Percentiles rank a stretch among this genome's conserved stretches.
These are phyloP conservation scores for Waltergamsia citrina DNA, from an alignment of 2,329 filamentous ascomycete genomes.

Conservation along the genomic window DNA sequence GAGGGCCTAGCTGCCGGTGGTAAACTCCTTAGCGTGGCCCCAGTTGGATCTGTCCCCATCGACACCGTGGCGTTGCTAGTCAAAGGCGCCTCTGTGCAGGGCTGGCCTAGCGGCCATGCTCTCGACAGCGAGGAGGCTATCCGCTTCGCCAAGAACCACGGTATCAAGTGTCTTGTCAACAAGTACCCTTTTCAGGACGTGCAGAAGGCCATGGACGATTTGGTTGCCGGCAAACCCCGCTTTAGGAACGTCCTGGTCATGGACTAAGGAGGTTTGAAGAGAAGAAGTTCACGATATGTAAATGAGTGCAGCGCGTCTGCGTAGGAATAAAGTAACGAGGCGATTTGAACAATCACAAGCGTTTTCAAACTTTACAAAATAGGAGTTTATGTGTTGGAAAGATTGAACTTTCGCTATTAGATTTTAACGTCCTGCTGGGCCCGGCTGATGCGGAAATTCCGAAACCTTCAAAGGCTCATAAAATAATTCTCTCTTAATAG, in stretches of 20 bases:
- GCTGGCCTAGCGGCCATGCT: conserved; percentile 54
- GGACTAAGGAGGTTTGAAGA: too few relatives aligned
- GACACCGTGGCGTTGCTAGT: conserved; percentile 29
- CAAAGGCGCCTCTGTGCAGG: conserved; percentile 50
- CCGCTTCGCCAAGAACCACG: conserved; percentile 51
- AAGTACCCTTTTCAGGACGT: conserved; percentile 48
- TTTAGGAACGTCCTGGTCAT: conserved; percentile 35
- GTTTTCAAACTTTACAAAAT: too few relatives aligned
- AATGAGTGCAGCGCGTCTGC: too few relatives aligned
- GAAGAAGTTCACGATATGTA: too few relatives aligned
- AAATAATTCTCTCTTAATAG: too few relatives aligned
- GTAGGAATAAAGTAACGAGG: too few relatives aligned
- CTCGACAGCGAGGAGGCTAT: conserved; percentile 58
- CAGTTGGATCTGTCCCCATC: conserved; percentile 33
- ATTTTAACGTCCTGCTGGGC: too few relatives aligned
- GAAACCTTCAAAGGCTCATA: too few relatives aligned
- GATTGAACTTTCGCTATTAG: too few relatives aligned
- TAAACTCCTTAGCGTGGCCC: conserved; percentile 49
- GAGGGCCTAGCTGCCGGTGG: conserved; percentile 43
- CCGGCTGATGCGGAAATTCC: too few relatives aligned
- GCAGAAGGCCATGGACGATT: conserved; percentile 32
- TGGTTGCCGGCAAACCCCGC: conserved; percentile 29
- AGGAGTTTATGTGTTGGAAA: too few relatives aligned
- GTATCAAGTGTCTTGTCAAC: conserved; percentile 56
- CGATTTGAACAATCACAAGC: too few relatives aligned